Base-by-base conservation (phyloP, 768 basidiomycete genomes). In the Calocybe indica region DNA sequence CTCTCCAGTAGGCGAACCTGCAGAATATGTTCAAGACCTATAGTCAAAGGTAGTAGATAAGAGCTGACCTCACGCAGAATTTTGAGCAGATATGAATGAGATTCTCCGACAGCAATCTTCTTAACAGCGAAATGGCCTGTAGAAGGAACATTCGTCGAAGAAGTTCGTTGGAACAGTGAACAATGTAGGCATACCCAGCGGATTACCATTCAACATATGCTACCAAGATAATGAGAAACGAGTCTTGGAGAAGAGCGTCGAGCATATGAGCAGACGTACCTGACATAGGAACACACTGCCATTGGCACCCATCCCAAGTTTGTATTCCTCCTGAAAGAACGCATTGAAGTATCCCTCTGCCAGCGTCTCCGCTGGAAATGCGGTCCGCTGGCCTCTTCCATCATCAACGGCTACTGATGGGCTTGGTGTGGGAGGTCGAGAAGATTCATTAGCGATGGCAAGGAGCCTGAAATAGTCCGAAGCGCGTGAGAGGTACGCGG, bases 41-140 rank as follows among this genome's bases (percentile, higher is more conserved):
- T 22, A 9, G 39, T 29, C 31, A 28, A 8, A 33, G 40, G n/a
- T 29, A 41, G 35, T 28, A 39, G 30, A 37, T 34, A 39, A 40
- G 47, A 22, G 8, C 70, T 40, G 39, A 77, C 83, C 71, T 94
- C 92, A 38, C 81, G 80, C 35, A 94, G 69, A 46, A 89, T 92
- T 42, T 82, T 83, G 36, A 92, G 67, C 5, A 95, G 72, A 67
- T 94, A 94, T 2, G 83, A 74, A 55, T 92, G 88, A 0, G 91
- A 94, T 58, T 90, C 82, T 41, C 93, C 93, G 0, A 97, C 88
- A 0, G 95, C 92, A 14, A 98, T 92, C 63, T 96, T 97, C 70
- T 98, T 98, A 40, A 96, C 88, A 0, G 94, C 94, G 62, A 94
- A 96, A 55, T 83, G 85, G 29, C 88, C 88, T 79, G 54, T 15